Evolutionary conservation across 495 filamentous ascomycete genomes (phyloP).

Genomic region (Polyplosphaeria fusca): DNA sequence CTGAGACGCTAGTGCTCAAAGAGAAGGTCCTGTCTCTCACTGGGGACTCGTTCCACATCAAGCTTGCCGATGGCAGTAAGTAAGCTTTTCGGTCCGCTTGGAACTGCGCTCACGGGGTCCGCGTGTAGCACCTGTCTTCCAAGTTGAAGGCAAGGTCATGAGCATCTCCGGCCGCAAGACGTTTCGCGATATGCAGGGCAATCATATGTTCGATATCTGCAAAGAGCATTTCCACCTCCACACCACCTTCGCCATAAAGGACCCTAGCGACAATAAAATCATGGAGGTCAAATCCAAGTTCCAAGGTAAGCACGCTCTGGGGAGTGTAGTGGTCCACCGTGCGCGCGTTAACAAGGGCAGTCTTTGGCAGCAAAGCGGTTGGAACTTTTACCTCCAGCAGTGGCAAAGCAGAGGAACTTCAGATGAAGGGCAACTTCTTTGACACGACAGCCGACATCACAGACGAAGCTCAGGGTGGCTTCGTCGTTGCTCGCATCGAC

Average conservation of each 20-base stretch:
- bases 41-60: conserved; percentile 57
- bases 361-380: conserved; percentile 47
- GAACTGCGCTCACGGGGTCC: too few species aligned
- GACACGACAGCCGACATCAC: conserved; percentile 50
- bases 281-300: conserved; percentile 54
- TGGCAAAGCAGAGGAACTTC: conserved; percentile 40
- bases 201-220: conserved; percentile 51
- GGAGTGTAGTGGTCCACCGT: too few species aligned
- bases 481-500: conserved; percentile 52
- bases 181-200: conserved; percentile 46
- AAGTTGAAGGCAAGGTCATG: conserved; percentile 51
- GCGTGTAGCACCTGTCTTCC: conserved; percentile 50
- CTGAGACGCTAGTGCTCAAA: conserved; percentile 51
- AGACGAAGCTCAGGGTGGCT: conserved; percentile 43
- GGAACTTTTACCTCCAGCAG: conserved; percentile 47
- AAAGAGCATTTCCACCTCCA: conserved; percentile 53
- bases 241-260: conserved; percentile 48
- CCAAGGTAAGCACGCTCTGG: conserved; percentile 47
- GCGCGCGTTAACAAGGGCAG: conserved; percentile 34
- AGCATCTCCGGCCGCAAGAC: conserved; percentile 47
- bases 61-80: conserved; percentile 44
- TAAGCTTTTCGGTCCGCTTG: too few species aligned
- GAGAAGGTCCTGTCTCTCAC: conserved; percentile 55
- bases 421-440: conserved; percentile 52
- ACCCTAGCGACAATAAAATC: conserved; percentile 43